These are phyloP conservation scores for Clausena lansium DNA, from an alignment of 345 rosid species.

Conservation along the genomic window DNA sequence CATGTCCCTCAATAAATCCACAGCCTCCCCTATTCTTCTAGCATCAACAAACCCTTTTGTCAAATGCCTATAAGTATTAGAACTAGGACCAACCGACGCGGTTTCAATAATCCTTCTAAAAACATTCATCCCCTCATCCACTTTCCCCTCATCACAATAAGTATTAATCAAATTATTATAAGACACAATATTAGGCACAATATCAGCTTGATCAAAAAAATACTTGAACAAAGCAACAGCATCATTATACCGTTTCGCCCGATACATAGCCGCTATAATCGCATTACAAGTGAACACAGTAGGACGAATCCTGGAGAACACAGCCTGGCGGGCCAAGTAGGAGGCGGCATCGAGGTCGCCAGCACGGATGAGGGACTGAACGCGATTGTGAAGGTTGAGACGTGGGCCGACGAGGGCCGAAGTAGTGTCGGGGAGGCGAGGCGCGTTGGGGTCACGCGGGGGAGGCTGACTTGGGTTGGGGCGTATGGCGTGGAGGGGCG, in stretches of 20 bases:
- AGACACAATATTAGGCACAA: slow-evolving; percentile 91
- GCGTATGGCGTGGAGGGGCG: slow-evolving; percentile 87
- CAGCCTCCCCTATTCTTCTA: slow-evolving; percentile 73
- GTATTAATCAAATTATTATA: slow-evolving; percentile 88
- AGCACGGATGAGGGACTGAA: slow-evolving; percentile 92
- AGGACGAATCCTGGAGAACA: slow-evolving; percentile 67
- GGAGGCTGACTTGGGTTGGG: slow-evolving; percentile 48
- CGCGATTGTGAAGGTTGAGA: slow-evolving; percentile 89
- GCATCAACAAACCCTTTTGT: slow-evolving; percentile 84
- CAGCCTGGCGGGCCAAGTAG: slow-evolving; percentile 69
- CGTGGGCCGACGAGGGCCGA: slow-evolving; percentile 78
- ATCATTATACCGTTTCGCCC: slow-evolving; percentile 75
- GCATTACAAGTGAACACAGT: slow-evolving; percentile 99
- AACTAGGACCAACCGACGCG: slow-evolving; percentile 80
- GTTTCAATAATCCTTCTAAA: slow-evolving; percentile 64
- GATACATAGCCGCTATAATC: slow-evolving; percentile 89
- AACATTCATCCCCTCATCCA: slow-evolving; percentile 65
- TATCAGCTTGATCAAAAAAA: slow-evolving; percentile 73
- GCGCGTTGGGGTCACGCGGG: slow-evolving; percentile 87
- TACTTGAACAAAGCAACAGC: slow-evolving; percentile 73
- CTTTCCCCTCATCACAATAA: slow-evolving; percentile 80
- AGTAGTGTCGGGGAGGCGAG: slow-evolving; percentile 89
- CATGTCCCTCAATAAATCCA: slow-evolving; percentile 85
- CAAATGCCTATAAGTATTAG: slow-evolving; percentile 87
- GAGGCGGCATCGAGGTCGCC: slow-evolving; percentile 93